Evolutionary conservation across 495 filamentous ascomycete species (phyloP), one percentile per base, ranked within the genome.

Genomic region (Thermochaetoides thermophila): DNA sequence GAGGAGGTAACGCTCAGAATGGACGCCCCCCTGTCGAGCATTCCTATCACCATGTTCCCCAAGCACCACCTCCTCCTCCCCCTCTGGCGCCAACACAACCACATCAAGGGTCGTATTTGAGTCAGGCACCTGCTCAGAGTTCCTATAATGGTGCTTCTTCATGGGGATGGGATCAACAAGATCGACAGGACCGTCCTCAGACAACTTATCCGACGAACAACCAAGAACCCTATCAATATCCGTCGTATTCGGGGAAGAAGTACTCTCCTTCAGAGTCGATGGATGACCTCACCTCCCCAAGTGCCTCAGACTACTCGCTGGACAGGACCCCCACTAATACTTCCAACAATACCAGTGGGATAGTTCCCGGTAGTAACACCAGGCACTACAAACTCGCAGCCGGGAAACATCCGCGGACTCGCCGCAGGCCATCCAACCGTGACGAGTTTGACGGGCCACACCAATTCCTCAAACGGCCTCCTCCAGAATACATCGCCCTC

Each of bases 391-490:
- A n/a, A n/a, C n/a, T n/a, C n/a, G n/a, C n/a, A n/a, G n/a, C n/a
- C n/a, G n/a, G n/a, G n/a, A n/a, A n/a, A n/a, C n/a, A n/a, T n/a
- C n/a, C 66, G 36, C 65, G 74, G 39, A 62, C 76, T 18, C 76
- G 80, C 54, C 69, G 80, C 48, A 71, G 76, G 15, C 67, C 77
- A 21, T 80, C 78, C n/a, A 84, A 81, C 60, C 68, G 81, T 23
- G 82, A 87, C 66, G 83, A 87, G 52, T 91, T 87, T 56, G 82
- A 85, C 59, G 81, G 82, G 16, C 81, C 81, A 1, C 73, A 83
- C 46, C 82, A 89, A 50, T 74, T 81, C 35, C 64, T 89, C 40
- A 69, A 80, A 32, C 65, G 66, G 21, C 80, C 80, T 25, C 59
- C 70, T 7, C 57, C 71, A 33, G 71, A 74, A 31, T 73, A 67